phyloP scores from a whole-genome alignment of 2,329 filamentous ascomycete species.

The Penicillium paneum region DNA sequence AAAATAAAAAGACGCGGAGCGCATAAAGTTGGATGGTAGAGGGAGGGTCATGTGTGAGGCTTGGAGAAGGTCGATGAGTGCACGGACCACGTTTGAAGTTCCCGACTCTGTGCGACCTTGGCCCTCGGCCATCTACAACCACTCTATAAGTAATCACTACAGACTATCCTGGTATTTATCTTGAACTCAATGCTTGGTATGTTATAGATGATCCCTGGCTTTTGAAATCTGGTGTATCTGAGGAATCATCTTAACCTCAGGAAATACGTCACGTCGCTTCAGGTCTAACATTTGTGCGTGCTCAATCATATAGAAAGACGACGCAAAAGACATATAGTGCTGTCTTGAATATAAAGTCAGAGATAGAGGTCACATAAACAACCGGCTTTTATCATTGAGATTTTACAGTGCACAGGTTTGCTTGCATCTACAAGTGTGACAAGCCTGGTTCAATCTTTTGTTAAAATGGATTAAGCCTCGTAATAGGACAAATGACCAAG shows the following conservation, averaged over 20 bases:
- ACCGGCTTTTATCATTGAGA: neutral
- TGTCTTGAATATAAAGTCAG: too few species aligned
- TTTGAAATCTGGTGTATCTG: neutral
- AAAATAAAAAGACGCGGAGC: conserved; percentile 19
- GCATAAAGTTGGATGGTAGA: conserved; percentile 22
- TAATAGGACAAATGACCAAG: neutral
- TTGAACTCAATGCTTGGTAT: neutral
- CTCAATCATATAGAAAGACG: neutral
- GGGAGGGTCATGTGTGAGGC: conserved; percentile 29
- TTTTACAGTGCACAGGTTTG: neutral
- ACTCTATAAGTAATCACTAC: neutral
- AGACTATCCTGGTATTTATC: neutral
- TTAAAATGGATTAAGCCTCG: neutral
- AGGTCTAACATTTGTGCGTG: neutral
- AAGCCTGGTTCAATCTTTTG: neutral
- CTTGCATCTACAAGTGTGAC: neutral
- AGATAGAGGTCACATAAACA: neutral
- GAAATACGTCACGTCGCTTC: neutral
- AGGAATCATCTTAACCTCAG: neutral
- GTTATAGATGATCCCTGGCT: neutral
- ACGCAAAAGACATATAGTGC: too few species aligned
- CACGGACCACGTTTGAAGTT: conserved; percentile 24
- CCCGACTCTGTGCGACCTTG: conserved; percentile 1
- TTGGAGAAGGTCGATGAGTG: conserved; percentile 23
- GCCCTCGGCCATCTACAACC: neutral